Percentiles rank a stretch among this genome's conserved stretches.
Evolutionary conservation across 2,329 filamentous ascomycete species (phyloP).

Genomic region (Esteya vermicola): DNA sequence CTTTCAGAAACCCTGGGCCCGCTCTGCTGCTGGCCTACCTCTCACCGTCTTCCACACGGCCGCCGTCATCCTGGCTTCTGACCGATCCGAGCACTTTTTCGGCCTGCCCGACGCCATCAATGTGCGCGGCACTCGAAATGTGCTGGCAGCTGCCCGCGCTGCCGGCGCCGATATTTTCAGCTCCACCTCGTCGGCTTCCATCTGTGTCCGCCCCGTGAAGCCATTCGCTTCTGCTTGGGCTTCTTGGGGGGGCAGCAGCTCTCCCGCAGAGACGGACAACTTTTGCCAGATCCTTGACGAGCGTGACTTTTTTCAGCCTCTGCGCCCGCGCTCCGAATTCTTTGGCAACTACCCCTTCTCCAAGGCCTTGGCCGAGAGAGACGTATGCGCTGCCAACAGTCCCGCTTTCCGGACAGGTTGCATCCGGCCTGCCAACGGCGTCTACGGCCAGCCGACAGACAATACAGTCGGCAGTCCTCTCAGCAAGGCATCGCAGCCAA

Average conservation of each 20-base stretch:
- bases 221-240: slow-evolving; percentile 21
- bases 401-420: slow-evolving; percentile 30
- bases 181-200: slow-evolving; percentile 30
- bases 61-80: slow-evolving; percentile 28
- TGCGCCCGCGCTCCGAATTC: slow-evolving; percentile 24
- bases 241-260: slow-evolving; percentile 18
- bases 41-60: slow-evolving; percentile 36
- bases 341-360: slow-evolving; percentile 30
- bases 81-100: slow-evolving; percentile 25
- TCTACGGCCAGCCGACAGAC: slow-evolving; percentile 36
- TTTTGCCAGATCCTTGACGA: slow-evolving; percentile 28
- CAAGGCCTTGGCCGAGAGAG: slow-evolving; percentile 29
- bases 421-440: slow-evolving; percentile 36
- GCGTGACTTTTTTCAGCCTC: slow-evolving; percentile 21
- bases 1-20: slow-evolving; percentile 28
- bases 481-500: slow-evolving; percentile 20
- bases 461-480: slow-evolving; percentile 29
- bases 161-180: slow-evolving; percentile 29
- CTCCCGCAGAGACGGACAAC: no score
- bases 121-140: slow-evolving; percentile 28
- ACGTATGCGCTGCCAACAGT: slow-evolving; percentile 22
- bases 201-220: slow-evolving; percentile 27
- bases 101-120: slow-evolving; percentile 27
- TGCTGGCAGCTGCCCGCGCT: slow-evolving; percentile 25
- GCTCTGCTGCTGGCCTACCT: slow-evolving; percentile 21